A percentile compares a stretch with the other conserved stretches of the same genome.
Evolutionary conservation across 495 filamentous ascomycete species (phyloP).

Genomic region (Daldinia decipiens): DNA sequence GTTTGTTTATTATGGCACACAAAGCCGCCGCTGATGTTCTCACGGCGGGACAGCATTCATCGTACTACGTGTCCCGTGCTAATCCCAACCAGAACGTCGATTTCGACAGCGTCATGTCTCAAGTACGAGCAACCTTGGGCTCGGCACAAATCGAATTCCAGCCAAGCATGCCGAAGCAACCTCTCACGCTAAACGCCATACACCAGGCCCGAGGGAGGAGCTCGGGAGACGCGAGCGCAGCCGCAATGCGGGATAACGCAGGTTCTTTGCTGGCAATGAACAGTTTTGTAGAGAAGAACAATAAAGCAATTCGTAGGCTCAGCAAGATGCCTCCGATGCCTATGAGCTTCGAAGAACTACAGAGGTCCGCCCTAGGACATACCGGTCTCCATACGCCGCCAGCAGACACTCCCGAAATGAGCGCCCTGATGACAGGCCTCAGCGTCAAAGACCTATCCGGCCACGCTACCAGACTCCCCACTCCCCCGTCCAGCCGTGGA

Average conservation of each 20-base stretch:
- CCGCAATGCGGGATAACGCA: conserved; percentile 53
- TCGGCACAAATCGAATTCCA: conserved; percentile 37
- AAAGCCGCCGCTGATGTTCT: conserved; percentile 50
- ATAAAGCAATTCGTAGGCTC: conserved; percentile 57
- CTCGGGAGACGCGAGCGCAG: conserved; percentile 45
- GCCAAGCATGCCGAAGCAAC: conserved; percentile 28
- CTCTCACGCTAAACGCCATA: conserved; percentile 51
- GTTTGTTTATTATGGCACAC: conserved; percentile 58
- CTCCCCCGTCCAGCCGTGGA: conserved; percentile 49
- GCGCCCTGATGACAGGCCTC: conserved; percentile 15
- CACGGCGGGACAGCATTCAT: conserved; percentile 44
- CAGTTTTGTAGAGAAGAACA: conserved; percentile 59
- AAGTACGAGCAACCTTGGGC: conserved; percentile 50
- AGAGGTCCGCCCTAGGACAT: conserved; percentile 22
- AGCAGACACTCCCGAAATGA: conserved; percentile 31
- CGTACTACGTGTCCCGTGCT: conserved; percentile 40
- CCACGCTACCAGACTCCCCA: conserved; percentile 37
- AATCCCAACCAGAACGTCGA: conserved; percentile 48
- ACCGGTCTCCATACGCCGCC: conserved; percentile 36
- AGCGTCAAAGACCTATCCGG: conserved; percentile 25
- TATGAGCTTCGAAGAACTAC: conserved; percentile 52
- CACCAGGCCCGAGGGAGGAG: conserved; percentile 50
- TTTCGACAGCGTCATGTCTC: conserved; percentile 58
- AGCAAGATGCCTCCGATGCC: conserved; percentile 52
- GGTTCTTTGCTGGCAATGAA: conserved; percentile 57